Conservation (phyloP, 345 rosid species). For the Eucalyptus curtisii region DNA sequence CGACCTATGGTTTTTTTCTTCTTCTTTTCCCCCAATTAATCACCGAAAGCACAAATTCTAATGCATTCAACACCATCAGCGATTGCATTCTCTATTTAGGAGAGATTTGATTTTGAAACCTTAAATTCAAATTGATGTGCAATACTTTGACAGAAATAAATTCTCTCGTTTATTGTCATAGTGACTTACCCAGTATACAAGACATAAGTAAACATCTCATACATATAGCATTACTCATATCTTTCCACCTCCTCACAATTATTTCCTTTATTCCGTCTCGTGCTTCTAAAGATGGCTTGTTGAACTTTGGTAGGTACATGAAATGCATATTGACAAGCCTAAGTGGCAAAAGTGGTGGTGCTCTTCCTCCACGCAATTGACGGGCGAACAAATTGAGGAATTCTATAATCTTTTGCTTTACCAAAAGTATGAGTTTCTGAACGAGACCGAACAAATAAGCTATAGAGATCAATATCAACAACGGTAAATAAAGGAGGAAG, state of each 20-base stretch:
- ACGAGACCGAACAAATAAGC: too few relatives aligned
- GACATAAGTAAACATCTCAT: neutral
- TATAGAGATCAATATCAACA: neutral
- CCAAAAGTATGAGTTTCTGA: neutral
- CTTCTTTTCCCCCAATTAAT: rapidly evolving
- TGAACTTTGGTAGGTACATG: neutral
- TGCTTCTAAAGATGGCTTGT: neutral
- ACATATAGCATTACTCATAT: neutral
- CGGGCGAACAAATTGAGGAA: neutral
- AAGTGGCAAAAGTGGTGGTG: neutral
- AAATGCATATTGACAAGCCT: rapidly evolving
- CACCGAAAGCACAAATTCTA: neutral
- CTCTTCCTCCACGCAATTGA: rapidly evolving
- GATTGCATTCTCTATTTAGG: neutral
- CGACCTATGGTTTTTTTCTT: rapidly evolving
- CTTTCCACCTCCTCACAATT: neutral
- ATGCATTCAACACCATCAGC: neutral
- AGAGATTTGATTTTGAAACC: neutral
- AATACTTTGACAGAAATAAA: neutral
- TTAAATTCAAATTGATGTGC: neutral
- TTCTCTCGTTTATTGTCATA: neutral
- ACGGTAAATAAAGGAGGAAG: neutral
- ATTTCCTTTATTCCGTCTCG: neutral
- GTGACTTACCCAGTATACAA: neutral
- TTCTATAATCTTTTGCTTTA: neutral